Percentiles rank a stretch among this genome's conserved stretches.
These are phyloP conservation scores for Botrytis galanthina DNA, from an alignment of 2,329 filamentous ascomycete species.

Conservation along the genomic window DNA sequence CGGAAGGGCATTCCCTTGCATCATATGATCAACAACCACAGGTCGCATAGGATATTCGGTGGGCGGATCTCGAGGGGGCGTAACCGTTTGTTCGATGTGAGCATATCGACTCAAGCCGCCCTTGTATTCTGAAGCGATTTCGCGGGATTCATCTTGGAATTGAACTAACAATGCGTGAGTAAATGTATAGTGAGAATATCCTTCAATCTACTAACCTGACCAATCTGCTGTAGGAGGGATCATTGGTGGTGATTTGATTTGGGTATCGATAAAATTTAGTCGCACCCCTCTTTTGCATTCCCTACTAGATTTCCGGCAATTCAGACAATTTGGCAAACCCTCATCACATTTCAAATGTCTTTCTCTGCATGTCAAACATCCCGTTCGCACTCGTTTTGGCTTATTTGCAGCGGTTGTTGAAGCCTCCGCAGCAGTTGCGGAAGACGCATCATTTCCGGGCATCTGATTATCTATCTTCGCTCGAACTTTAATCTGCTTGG, in stretches of 20 bases:
- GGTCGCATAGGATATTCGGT: constrained; percentile 32
- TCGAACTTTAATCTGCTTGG: constrained; percentile 22
- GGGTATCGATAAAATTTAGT: constrained; percentile 88
- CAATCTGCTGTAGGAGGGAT: constrained; percentile 63
- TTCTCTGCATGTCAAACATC: constrained; percentile 86
- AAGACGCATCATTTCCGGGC: constrained; percentile 29
- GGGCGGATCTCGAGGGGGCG: constrained; percentile 34
- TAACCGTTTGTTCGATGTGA: constrained; percentile 45
- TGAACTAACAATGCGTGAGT: constrained; percentile 49
- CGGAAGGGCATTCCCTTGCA: constrained; percentile 33
- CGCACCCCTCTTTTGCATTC: constrained; percentile 82
- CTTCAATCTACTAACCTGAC: constrained; percentile 46
- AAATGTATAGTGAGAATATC: neutral
- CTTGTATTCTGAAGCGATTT: constrained; percentile 86
- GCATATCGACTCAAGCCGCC: constrained; percentile 76
- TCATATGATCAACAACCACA: constrained; percentile 23
- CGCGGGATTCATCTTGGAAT: constrained; percentile 85
- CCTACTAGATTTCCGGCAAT: constrained; percentile 84
- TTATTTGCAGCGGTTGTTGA: constrained; percentile 46
- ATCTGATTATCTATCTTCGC: constrained; percentile 31
- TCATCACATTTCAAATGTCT: constrained; percentile 84
- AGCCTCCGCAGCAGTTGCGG: constrained; percentile 25
- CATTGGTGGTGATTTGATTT: constrained; percentile 64
- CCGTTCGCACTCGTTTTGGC: constrained; percentile 83
- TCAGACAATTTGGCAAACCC: constrained; percentile 52